Conservation (phyloP, 768 basidiomycete genomes). For the Arthromyces matolae region DNA sequence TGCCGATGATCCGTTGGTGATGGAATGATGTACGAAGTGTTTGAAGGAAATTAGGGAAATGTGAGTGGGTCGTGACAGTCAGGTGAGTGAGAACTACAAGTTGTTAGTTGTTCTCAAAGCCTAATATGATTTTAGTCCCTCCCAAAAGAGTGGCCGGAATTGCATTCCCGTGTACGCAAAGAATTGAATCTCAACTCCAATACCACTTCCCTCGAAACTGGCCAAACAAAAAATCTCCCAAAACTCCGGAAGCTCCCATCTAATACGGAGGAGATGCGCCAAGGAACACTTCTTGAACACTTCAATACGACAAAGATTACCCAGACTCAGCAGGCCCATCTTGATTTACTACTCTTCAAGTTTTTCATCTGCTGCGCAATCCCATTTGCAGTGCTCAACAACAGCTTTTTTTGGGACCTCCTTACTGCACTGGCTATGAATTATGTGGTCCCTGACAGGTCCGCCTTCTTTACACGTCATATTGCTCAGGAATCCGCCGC, state of each 20-base stretch:
- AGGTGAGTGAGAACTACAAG: too few relatives aligned
- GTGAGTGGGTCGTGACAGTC: too few relatives aligned
- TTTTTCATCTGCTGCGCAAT: slow-evolving; percentile 26
- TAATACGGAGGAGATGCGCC: background rate
- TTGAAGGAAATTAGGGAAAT: too few relatives aligned
- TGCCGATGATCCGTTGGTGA: too few relatives aligned
- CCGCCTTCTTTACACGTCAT: too few relatives aligned
- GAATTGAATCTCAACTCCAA: background rate
- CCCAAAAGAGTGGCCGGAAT: background rate
- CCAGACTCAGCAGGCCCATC: too few relatives aligned
- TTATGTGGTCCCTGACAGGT: too few relatives aligned
- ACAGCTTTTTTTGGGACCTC: too few relatives aligned
- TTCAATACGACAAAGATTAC: background rate
- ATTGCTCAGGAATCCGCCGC: too few relatives aligned
- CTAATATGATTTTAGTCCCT: background rate
- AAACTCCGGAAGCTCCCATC: background rate
- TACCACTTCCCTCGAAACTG: background rate
- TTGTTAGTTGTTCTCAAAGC: background rate
- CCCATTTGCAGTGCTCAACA: slow-evolving; percentile 27
- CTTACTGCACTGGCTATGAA: too few relatives aligned
- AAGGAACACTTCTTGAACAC: background rate
- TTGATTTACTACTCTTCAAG: too few relatives aligned
- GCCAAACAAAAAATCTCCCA: background rate
- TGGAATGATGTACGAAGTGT: too few relatives aligned
- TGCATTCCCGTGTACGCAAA: background rate